Base-by-base conservation (phyloP, 2,329 filamentous ascomycete species). In the Nothopassalora personata region DNA sequence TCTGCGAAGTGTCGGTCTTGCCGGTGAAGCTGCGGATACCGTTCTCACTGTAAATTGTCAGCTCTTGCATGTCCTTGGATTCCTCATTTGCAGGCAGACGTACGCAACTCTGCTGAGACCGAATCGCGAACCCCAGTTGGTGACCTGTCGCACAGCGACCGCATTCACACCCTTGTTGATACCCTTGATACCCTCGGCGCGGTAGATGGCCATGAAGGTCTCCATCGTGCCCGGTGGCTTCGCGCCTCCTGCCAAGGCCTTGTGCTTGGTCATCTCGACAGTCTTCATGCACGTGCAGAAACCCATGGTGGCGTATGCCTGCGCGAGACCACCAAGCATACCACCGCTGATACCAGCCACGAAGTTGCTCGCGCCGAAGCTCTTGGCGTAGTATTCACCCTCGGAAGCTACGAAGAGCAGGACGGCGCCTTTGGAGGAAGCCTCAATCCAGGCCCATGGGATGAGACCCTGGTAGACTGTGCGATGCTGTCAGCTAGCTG, bases 221-320 rank as follows among this genome's bases (percentile, higher is more conserved):
- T 86, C 84, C 76, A 96, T 95, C 67, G 94, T 97, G 71, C 90
- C 86, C n/a, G 86, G 89, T 27, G 91, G 90, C 80, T 91, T 90
- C 67, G 87, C 85, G 69, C 94, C 94, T 47, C 86, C 67, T 34
- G 90, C 87, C 13, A 90, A 91, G 73, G 94, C 82, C 85, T 97
- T 97, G 83, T 94, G 89, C 81, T 97, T 95, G 73, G 94, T 99
- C 79, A 99, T 99, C 79, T 99, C 94, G 67, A 97, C 94, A 65
- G 94, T 99, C 87, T 99, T 99, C 94, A 99, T 99, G 85, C 94
- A 99, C 63, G 94, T 99, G 80, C 94, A 99, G 86, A 99, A 99
- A 68, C 94, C 94, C 93, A 99, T 99, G 75, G 94, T 99, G 67
- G 94, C 94, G 76, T 99, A 99, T 61, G 94, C 94, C 81, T 99